Percentiles rank a stretch among this genome's conserved stretches.
Evolutionary conservation across 2,329 filamentous ascomycete species (phyloP).

Genomic region (Helotiales sp.): DNA sequence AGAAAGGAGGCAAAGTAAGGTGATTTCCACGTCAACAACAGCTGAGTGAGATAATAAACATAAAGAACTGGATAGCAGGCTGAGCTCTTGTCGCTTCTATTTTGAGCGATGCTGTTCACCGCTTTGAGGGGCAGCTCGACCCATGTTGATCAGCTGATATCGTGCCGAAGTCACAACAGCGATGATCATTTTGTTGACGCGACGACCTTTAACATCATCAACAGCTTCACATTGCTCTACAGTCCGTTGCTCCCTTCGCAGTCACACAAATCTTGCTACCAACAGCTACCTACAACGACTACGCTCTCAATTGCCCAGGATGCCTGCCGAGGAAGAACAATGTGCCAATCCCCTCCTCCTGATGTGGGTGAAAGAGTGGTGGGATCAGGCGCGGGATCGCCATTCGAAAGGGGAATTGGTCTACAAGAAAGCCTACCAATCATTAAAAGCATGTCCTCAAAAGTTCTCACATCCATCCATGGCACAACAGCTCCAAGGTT

Average conservation of each 20-base stretch:
- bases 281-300: neutral
- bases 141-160: neutral
- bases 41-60: slow-evolving; percentile 1
- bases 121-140: slow-evolving; percentile 4
- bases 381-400: slow-evolving; percentile 65
- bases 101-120: slow-evolving; percentile 2
- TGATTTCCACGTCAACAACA: neutral
- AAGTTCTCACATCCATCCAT: slow-evolving; percentile 65
- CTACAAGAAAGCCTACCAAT: slow-evolving; percentile 75
- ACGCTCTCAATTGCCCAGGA: slow-evolving; percentile 1
- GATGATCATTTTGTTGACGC: neutral
- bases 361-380: slow-evolving; percentile 75
- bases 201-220: neutral
- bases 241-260: neutral
- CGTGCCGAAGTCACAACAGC: slow-evolving; percentile 1
- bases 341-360: slow-evolving; percentile 67
- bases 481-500: slow-evolving; percentile 70
- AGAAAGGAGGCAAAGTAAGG: neutral
- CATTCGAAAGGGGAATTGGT: slow-evolving; percentile 71
- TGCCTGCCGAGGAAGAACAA: slow-evolving; percentile 15
- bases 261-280: neutral
- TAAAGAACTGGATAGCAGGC: neutral
- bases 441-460: slow-evolving; percentile 73
- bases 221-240: neutral
- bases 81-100: slow-evolving; percentile 2